Conservation (phyloP, 1,284 basidiomycete species). For the Singerocomus rubriflavus region DNA sequence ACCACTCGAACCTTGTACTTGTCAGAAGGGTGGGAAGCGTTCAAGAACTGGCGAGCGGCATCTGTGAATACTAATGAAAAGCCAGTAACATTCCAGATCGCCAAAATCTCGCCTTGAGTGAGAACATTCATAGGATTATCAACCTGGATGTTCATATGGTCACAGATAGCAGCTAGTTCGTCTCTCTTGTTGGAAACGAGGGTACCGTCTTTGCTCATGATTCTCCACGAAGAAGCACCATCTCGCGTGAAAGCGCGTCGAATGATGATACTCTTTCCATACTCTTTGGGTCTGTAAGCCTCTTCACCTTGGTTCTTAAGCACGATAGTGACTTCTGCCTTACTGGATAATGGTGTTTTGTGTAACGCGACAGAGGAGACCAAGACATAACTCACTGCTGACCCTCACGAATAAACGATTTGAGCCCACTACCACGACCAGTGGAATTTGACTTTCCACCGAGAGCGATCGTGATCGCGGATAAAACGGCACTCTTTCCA, state of each 20-base stretch:
- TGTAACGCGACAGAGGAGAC: background rate
- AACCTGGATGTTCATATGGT: slow-evolving; percentile 95
- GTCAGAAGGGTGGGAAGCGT: slow-evolving; percentile 77
- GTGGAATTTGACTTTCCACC: slow-evolving; percentile 91
- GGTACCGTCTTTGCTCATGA: slow-evolving; percentile 69
- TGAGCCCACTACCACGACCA: slow-evolving; percentile 83
- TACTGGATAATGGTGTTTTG: slow-evolving; percentile 12
- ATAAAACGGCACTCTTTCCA: slow-evolving; percentile 94
- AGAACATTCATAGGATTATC: slow-evolving; percentile 97
- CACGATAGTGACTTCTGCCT: slow-evolving; percentile 72
- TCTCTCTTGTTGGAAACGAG: slow-evolving; percentile 79
- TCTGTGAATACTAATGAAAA: slow-evolving; percentile 29
- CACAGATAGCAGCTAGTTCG: slow-evolving; percentile 83
- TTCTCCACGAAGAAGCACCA: slow-evolving; percentile 79
- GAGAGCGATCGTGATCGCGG: slow-evolving; percentile 90
- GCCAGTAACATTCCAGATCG: background rate
- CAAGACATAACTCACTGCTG: slow-evolving; percentile 52
- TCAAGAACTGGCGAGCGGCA: slow-evolving; percentile 73
- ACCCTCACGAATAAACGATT: slow-evolving; percentile 87
- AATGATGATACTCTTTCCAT: slow-evolving; percentile 83
- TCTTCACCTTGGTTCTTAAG: slow-evolving; percentile 89
- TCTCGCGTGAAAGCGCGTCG: slow-evolving; percentile 79
- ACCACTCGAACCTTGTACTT: slow-evolving; percentile 75
- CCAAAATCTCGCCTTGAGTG: slow-evolving; percentile 66
- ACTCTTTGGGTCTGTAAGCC: slow-evolving; percentile 81